Conservation (phyloP, 331 rosid species). For the Quercus phellos region DNA sequence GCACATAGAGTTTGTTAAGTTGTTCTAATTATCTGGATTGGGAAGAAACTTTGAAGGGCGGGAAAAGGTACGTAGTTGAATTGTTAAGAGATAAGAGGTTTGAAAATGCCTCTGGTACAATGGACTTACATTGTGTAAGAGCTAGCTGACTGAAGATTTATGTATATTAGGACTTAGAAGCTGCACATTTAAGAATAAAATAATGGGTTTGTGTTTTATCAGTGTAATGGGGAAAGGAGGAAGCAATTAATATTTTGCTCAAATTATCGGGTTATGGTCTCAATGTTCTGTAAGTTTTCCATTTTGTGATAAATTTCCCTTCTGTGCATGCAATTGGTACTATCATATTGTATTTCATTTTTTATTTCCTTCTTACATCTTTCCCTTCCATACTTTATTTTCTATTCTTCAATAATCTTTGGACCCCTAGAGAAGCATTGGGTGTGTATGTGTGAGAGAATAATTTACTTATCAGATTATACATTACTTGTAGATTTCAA, state of each 20-base stretch:
- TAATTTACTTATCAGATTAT: neutral
- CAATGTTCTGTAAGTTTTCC: conserved; percentile 15
- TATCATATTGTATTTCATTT: conserved; percentile 12
- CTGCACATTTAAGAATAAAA: conserved; percentile 30
- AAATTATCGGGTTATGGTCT: conserved; percentile 12
- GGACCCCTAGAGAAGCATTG: neutral
- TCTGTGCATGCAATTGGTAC: conserved; percentile 26
- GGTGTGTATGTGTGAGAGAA: neutral
- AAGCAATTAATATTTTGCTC: conserved; percentile 13
- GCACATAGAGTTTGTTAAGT: neutral
- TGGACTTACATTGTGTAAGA: conserved; percentile 24
- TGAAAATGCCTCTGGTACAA: conserved; percentile 18
- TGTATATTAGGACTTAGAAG: conserved; percentile 28
- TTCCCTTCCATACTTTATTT: conserved; percentile 13
- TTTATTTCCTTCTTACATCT: neutral
- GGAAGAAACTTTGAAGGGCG: conserved; percentile 2
- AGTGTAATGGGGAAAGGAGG: conserved; percentile 24
- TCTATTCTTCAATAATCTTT: neutral
- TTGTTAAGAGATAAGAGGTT: conserved; percentile 19
- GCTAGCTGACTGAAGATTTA: conserved; percentile 40
- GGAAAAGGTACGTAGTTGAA: conserved; percentile 13
- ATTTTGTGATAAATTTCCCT: conserved; percentile 8
- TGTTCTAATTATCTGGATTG: neutral
- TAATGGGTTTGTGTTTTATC: conserved; percentile 34
- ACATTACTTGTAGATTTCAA: too few species aligned